phyloP scores from a whole-genome alignment of 768 basidiomycete genomes.

The Phylloporus arenicola region DNA sequence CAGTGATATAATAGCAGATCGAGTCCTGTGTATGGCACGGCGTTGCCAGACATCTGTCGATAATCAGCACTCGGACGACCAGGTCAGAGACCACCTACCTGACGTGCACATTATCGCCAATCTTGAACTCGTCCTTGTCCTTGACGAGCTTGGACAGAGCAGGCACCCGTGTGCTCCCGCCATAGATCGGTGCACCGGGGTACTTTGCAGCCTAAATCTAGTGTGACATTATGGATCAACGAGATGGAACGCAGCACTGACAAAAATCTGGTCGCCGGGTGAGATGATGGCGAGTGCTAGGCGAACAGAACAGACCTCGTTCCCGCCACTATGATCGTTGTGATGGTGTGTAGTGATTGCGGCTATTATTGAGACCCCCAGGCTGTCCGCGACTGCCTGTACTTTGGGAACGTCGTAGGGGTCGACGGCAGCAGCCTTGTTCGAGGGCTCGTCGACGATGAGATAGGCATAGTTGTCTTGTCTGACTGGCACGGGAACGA shows the following conservation, averaged over 20 bases:
- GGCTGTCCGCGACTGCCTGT: constrained; percentile 50
- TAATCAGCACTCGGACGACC: constrained; percentile 5
- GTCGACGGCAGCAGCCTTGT: constrained; percentile 74
- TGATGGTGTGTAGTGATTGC: constrained; percentile 92
- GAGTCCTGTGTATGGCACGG: constrained; percentile 97
- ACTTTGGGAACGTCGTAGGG: constrained; percentile 74
- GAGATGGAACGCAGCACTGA: constrained; percentile 15
- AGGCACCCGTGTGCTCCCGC: constrained; percentile 67
- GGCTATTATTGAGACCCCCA: constrained; percentile 63
- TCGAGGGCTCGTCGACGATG: constrained; percentile 61
- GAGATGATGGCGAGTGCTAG: constrained; percentile 6
- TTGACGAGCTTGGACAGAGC: constrained; percentile 70
- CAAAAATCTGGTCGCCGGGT: constrained; percentile 23
- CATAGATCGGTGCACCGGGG: constrained; percentile 58
- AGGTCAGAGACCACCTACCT: constrained; percentile 37
- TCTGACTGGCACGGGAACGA: constrained; percentile 75
- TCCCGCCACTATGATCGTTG: constrained; percentile 84
- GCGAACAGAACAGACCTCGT: constrained; percentile 46
- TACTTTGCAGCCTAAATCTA: constrained; percentile 38
- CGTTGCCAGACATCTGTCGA: constrained; percentile 68
- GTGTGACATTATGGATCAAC: neutral
- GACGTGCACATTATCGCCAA: constrained; percentile 62
- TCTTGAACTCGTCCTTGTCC: constrained; percentile 72
- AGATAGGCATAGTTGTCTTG: constrained; percentile 85
- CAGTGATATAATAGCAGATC: constrained; percentile 81